Evolutionary conservation across 805 yeast species (phyloP), one percentile per base, ranked within the genome.

Genomic region (Candida suzukii): DNA sequence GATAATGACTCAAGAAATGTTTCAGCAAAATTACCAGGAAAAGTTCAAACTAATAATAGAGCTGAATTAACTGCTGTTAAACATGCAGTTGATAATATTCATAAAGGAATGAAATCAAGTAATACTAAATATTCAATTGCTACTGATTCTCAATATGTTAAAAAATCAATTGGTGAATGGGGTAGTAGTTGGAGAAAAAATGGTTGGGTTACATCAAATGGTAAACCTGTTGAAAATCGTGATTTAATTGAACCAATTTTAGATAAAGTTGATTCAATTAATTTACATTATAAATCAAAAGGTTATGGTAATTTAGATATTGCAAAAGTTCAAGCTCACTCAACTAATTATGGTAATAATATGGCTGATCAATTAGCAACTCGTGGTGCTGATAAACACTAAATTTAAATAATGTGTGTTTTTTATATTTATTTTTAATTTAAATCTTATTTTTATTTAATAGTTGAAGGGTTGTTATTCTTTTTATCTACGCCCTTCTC

Each of bases 311-410:
- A 58, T 0, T 63, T 86, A 21, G 54, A 60, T 4, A 54, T 88
- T 22, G 58, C 54, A 4, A 78, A 91, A 66, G 91, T 87, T 5
- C 67, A 63, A 43, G 96, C 91, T 0, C 96, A 90, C 57, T 59
- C 68, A 16, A 90, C 86, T 1, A 61, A 65, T 29, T 57, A 52
- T 12, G 96, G 96, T 0, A 90, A 88, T 54, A 88, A 79, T 45
- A 66, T 56, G 53, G 96, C 96, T 0, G 96, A 88, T 55, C 54
- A 53, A 38, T 63, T 88, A 37, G 96, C 96, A 2, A 80, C 72
- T 42, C 40, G 48, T n/a, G 93, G 85, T 10, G 81, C 80, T 14
- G 68, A 64, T 41, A 47, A 26, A 11, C n/a, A n/a, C n/a, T n/a
- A n/a, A n/a, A n/a, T n/a, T n/a, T n/a, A n/a, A n/a, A n/a, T n/a